Percentiles rank a stretch among this genome's conserved stretches.
Evolutionary conservation across 1,284 basidiomycete genomes (phyloP).

Genomic region (Porogramme epimiltina): DNA sequence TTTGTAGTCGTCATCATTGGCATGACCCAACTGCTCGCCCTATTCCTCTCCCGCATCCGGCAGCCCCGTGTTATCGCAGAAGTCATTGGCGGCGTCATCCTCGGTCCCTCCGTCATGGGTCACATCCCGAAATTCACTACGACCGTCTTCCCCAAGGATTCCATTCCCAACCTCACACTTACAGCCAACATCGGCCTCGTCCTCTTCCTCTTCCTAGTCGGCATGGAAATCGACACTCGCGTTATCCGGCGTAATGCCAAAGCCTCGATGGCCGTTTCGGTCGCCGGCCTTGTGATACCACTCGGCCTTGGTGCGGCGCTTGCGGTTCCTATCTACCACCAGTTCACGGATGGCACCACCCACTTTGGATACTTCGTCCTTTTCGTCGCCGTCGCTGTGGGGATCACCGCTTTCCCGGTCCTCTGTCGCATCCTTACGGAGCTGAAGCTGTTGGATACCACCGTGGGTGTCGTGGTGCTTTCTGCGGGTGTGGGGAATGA

Average conservation of each 20-base stretch:
- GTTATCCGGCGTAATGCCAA: slow-evolving; percentile 53
- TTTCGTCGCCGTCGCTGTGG: slow-evolving; percentile 67
- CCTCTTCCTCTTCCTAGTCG: slow-evolving; percentile 89
- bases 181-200: slow-evolving; percentile 89
- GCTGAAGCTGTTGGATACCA: slow-evolving; percentile 52
- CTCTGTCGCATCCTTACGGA: slow-evolving; percentile 62
- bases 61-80: slow-evolving; percentile 90
- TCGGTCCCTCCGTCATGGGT: slow-evolving; percentile 53
- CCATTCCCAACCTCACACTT: slow-evolving; percentile 77
- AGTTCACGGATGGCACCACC: slow-evolving; percentile 54
- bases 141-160: slow-evolving; percentile 75
- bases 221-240: slow-evolving; percentile 58
- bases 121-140: slow-evolving; percentile 72
- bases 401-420: slow-evolving; percentile 69
- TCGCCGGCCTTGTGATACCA: slow-evolving; percentile 61
- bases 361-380: slow-evolving; percentile 71
- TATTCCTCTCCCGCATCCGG: slow-evolving; percentile 64
- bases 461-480: slow-evolving; percentile 68
- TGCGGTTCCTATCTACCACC: slow-evolving; percentile 62
- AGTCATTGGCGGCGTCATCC: slow-evolving; percentile 82
- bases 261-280: slow-evolving; percentile 48
- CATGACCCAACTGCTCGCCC: slow-evolving; percentile 72
- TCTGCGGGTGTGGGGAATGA: slow-evolving; percentile 77
- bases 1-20: slow-evolving; percentile 14
- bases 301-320: slow-evolving; percentile 69